These are phyloP conservation scores for Graphiopsis chlorocephala DNA, from an alignment of 2,329 filamentous ascomycete species.

Conservation along the genomic window DNA sequence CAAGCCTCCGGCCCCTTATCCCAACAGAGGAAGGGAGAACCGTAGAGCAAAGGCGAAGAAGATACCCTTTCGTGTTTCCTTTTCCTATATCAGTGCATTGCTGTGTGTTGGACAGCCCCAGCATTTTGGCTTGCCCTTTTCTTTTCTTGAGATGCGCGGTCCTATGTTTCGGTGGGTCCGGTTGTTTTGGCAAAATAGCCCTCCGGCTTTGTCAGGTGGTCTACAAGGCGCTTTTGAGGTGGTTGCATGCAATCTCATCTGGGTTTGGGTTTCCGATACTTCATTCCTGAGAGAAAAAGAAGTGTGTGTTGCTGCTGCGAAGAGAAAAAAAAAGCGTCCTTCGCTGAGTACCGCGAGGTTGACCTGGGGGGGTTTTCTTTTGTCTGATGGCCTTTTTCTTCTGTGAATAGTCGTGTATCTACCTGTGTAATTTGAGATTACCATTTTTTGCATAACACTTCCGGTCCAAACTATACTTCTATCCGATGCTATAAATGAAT, in stretches of 20 bases:
- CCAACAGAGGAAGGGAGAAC: not conserved
- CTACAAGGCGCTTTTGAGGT: not conserved
- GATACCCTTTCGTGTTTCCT: constrained; percentile 12
- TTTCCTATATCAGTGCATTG: not conserved
- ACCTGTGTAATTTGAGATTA: constrained; percentile 11
- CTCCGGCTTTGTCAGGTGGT: not conserved
- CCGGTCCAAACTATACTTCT: not conserved
- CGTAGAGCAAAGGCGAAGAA: not conserved
- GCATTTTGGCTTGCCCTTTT: not conserved
- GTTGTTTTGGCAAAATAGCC: not conserved
- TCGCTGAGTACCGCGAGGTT: not conserved
- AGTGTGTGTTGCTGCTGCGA: not conserved
- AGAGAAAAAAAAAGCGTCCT: not conserved
- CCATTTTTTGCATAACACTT: not conserved
- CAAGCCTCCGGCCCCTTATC: not conserved
- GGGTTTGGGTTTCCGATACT: not conserved
- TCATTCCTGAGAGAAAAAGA: not conserved
- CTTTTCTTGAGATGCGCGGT: not conserved
- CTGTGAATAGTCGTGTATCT: constrained; percentile 9
- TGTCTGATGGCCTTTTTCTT: constrained; percentile 2
- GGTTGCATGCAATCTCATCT: not conserved
- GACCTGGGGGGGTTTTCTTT: not conserved
- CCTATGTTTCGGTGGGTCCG: not conserved
- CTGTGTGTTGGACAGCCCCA: not conserved
- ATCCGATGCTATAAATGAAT: not conserved